phyloP scores from a whole-genome alignment of 2,329 filamentous ascomycete species.

The Aureobasidium mangrovei region DNA sequence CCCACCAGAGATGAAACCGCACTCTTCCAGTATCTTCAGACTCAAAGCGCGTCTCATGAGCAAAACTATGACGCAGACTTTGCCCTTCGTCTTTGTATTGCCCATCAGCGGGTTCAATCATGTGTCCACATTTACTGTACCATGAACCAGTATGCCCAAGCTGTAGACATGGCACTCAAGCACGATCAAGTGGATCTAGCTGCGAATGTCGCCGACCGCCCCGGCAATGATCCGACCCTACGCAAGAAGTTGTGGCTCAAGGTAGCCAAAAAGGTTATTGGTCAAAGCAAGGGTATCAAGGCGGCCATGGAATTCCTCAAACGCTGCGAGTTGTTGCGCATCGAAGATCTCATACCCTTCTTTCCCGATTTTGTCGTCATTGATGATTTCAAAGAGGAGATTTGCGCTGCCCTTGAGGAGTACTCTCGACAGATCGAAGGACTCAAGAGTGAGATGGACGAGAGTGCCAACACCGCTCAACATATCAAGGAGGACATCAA shows the following conservation, averaged over 20 bases:
- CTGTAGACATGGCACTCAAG: constrained; percentile 83
- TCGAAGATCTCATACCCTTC: constrained; percentile 95
- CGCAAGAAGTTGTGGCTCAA: constrained; percentile 94
- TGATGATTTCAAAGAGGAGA: constrained; percentile 98
- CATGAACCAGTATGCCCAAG: constrained; percentile 90
- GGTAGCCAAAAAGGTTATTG: constrained; percentile 89
- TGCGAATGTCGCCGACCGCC: constrained; percentile 76
- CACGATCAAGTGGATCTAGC: constrained; percentile 87
- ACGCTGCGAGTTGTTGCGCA: constrained; percentile 81
- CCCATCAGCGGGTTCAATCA: constrained; percentile 83
- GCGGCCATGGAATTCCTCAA: constrained; percentile 84
- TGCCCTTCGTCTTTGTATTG: constrained; percentile 87
- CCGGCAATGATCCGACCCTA: constrained; percentile 62
- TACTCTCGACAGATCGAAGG: constrained; percentile 86
- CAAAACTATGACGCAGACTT: constrained; percentile 92
- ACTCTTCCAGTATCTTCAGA: constrained; percentile 79
- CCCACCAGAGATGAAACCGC: constrained; percentile 74
- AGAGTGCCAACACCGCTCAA: constrained; percentile 75
- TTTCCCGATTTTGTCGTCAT: constrained; percentile 98
- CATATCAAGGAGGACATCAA: constrained; percentile 89
- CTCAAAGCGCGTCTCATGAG: constrained; percentile 65
- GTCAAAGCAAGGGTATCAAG: constrained; percentile 74
- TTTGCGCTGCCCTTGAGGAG: constrained; percentile 85
- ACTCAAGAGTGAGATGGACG: constrained; percentile 91
- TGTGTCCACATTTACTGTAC: constrained; percentile 96